These are phyloP conservation scores for Olyra latifolia DNA, from an alignment of 176 grass and related monocot species.

Conservation along the genomic window DNA sequence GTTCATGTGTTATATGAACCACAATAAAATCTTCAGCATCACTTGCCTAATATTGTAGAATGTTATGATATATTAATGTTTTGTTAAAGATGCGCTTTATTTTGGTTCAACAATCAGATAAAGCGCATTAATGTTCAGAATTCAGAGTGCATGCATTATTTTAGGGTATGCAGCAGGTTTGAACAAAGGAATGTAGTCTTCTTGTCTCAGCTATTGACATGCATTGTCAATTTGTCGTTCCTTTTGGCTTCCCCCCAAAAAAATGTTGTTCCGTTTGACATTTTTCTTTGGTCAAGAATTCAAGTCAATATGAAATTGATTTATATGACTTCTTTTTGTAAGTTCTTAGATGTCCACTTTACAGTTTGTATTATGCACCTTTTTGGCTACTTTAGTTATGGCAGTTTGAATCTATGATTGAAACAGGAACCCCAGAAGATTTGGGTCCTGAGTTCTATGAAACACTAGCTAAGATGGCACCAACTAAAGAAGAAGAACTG, in stretches of 20 bases:
- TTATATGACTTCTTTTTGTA: not conserved
- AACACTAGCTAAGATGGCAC: conserved; percentile 69
- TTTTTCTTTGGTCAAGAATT: not conserved
- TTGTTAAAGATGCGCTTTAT: not conserved
- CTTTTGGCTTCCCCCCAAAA: too few species aligned
- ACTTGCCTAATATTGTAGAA: not conserved
- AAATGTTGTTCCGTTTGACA: too few species aligned
- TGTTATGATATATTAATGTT: not conserved
- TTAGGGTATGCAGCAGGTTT: not conserved
- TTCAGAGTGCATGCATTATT: not conserved
- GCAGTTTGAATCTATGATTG: conserved; percentile 26
- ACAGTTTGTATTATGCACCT: not conserved
- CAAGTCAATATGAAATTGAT: not conserved
- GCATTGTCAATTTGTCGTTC: not conserved
- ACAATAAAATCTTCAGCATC: not conserved
- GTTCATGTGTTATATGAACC: conserved; percentile 1
- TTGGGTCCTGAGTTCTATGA: conserved; percentile 64
- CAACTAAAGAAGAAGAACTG: conserved; percentile 76
- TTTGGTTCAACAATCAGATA: not conserved
- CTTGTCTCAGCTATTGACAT: not conserved
- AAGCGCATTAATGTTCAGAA: not conserved
- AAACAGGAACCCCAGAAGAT: conserved; percentile 56
- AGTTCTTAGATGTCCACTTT: not conserved
- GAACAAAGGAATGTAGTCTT: not conserved
- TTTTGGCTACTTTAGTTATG: conserved; percentile 26